These are phyloP conservation scores for Lactuca saligna DNA, from an alignment of 129 eudicot genomes.

Conservation along the genomic window DNA sequence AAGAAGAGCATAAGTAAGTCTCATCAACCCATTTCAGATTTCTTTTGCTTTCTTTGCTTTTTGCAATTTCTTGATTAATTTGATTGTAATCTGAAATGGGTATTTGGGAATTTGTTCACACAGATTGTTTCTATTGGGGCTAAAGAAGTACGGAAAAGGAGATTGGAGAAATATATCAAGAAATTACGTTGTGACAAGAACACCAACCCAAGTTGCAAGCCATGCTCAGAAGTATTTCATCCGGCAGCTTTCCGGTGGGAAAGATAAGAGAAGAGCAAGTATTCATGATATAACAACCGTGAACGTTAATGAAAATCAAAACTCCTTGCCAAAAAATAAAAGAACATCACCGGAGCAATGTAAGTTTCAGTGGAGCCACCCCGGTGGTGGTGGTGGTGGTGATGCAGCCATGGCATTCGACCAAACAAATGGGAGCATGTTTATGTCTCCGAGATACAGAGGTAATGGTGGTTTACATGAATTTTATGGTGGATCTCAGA, in stretches of 20 bases:
- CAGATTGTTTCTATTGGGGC: constrained; percentile 92
- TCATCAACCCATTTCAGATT: not conserved
- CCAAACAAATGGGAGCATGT: constrained; percentile 46
- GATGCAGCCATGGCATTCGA: constrained; percentile 43
- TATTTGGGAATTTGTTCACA: constrained; percentile 17
- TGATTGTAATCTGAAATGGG: constrained; percentile 23
- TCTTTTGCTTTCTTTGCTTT: not conserved
- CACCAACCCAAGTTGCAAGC: constrained; percentile 97
- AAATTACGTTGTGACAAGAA: constrained; percentile 76
- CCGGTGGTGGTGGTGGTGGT: constrained; percentile 24
- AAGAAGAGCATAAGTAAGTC: constrained; percentile 94
- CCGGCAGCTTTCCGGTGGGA: constrained; percentile 89
- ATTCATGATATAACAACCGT: constrained; percentile 93
- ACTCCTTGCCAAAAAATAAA: constrained; percentile 43
- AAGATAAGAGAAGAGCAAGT: constrained; percentile 95
- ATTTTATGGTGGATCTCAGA: constrained; percentile 46
- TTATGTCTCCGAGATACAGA: constrained; percentile 41
- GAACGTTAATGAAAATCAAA: constrained; percentile 58
- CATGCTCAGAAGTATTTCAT: constrained; percentile 98
- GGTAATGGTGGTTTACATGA: constrained; percentile 39
- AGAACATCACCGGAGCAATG: constrained; percentile 57
- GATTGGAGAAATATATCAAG: constrained; percentile 97
- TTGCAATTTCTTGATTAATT: not conserved
- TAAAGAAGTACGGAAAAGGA: constrained; percentile 92
- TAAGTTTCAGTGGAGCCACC: constrained; percentile 61